Evolutionary conservation across 164 flowering plant genomes (phyloP), one percentile per base, ranked within the genome.

Genomic region (Vitis labrusca): DNA sequence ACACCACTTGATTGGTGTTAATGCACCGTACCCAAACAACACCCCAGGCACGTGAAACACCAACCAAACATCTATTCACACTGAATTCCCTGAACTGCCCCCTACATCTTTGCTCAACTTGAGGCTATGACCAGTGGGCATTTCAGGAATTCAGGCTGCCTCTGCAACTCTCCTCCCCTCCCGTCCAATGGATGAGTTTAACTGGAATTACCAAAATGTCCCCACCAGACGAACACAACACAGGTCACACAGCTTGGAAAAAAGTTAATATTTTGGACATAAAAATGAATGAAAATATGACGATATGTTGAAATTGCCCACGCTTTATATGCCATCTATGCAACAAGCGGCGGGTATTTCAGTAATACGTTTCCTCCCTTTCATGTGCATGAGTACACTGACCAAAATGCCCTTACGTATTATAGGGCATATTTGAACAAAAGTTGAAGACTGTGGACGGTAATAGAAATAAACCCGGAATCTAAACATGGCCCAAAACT

Each of bases 11-110:
- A 59, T 27, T 59, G 17, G 47, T 23, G 30, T 59, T 27, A 59
- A 59, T 27, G 37, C 14, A 59, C 12, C 23, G 3, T 13, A 59
- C 11, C 30, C 12, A 59, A 59, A 37, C 30, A 59, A 27, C 23
- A 12, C 61, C 32, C 30, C 72, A 5, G 44, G 44, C 77, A 69
- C 69, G 69, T 74, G 77, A 69, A 50, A 16, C 69, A 64, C 69
- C 52, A 10, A 51, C 69, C 48, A 62, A 10, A 55, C 37, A 23
- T 29, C 61, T 59, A 19, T 19, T 37, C 61, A 59, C 19, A 59
- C 37, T 19, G 23, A 27, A 5, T 59, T 59, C 10, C 10, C 61
- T 59, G 14, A 59, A 23, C 30, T 27, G 17, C 44, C 44, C 61
- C 32, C 11, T 1, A 30, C 47, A n/a, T 19, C 19, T 56, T n/a